phyloP scores from a whole-genome alignment of 2,329 filamentous ascomycete genomes.

The Tolypocladium ophioglossoides region DNA sequence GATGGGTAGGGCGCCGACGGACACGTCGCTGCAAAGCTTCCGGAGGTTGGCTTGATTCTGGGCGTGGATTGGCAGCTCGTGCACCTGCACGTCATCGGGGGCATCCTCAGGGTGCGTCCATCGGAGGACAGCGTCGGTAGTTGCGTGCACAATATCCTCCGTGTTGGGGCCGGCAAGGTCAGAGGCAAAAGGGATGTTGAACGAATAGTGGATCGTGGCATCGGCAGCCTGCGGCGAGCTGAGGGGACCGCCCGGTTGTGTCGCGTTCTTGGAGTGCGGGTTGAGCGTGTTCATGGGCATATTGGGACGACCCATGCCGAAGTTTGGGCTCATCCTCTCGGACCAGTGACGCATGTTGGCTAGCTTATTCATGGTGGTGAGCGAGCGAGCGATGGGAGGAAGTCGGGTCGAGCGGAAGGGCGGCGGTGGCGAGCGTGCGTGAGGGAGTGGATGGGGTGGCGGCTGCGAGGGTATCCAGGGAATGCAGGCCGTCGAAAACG shows the following conservation, averaged over 20 bases:
- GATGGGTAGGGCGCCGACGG: conserved; percentile 57
- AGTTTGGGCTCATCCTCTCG: conserved; percentile 58
- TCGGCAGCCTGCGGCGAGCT: conserved; percentile 63
- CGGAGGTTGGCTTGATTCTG: conserved; percentile 75
- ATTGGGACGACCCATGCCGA: conserved; percentile 52
- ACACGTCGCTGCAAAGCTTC: conserved; percentile 72
- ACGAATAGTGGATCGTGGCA: conserved; percentile 78
- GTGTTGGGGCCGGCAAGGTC: conserved; percentile 86
- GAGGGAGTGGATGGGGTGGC: conserved; percentile 10
- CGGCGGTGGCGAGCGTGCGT: conserved; percentile 4
- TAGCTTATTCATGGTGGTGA: conserved; percentile 59
- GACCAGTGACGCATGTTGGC: conserved; percentile 64
- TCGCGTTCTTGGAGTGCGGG: conserved; percentile 45
- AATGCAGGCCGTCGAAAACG: conserved; percentile 6
- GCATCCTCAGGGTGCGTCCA: conserved; percentile 91
- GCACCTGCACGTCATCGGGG: conserved; percentile 70
- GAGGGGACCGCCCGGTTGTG: conserved; percentile 42
- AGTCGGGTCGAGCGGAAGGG: background rate
- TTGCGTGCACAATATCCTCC: conserved; percentile 91
- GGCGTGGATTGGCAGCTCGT: conserved; percentile 85
- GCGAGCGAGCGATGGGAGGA: conserved; percentile 4
- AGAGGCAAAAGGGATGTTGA: conserved; percentile 94
- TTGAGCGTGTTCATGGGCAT: conserved; percentile 45
- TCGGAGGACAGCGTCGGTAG: conserved; percentile 72
- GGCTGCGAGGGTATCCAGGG: conserved; percentile 12